Conservation (phyloP, 2,329 filamentous ascomycete genomes). For the Colletotrichum horii region DNA sequence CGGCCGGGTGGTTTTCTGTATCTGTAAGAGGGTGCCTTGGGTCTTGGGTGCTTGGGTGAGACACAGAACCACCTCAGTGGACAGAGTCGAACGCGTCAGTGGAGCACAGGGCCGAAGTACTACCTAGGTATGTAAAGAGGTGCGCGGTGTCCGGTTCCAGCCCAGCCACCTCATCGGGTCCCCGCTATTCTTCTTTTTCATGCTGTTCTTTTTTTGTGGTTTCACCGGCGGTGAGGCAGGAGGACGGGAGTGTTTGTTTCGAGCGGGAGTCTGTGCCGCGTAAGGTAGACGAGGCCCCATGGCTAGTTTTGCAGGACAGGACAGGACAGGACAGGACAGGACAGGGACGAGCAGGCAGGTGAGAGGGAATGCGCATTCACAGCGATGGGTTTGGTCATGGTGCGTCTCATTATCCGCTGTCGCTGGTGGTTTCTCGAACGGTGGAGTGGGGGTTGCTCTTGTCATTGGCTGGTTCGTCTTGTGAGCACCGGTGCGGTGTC, state of each 20-base stretch:
- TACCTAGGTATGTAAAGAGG: too few species aligned
- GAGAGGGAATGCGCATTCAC: background rate
- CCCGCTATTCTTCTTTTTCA: background rate
- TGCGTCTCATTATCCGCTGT: background rate
- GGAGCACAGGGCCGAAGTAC: background rate
- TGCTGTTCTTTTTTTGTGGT: background rate
- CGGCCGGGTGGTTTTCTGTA: background rate
- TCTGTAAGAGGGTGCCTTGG: background rate
- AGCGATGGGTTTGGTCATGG: background rate
- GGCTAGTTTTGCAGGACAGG: too few species aligned
- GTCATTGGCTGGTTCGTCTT: background rate
- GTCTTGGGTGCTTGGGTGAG: background rate
- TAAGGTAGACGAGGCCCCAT: background rate
- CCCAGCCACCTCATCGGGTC: background rate
- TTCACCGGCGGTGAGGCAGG: background rate
- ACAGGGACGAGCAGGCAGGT: background rate
- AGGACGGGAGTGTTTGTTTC: background rate
- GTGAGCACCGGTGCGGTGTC: background rate
- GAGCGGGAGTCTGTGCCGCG: background rate
- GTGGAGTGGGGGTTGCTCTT: background rate
- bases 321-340: background rate
- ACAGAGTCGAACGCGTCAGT: background rate
- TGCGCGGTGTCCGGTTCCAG: background rate
- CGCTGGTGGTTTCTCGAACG: background rate
- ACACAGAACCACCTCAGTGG: background rate